A percentile compares a stretch with the other conserved stretches of the same genome.
These are phyloP conservation scores for Ustilaginoidea virens DNA, from an alignment of 2,329 filamentous ascomycete species.

Conservation along the genomic window DNA sequence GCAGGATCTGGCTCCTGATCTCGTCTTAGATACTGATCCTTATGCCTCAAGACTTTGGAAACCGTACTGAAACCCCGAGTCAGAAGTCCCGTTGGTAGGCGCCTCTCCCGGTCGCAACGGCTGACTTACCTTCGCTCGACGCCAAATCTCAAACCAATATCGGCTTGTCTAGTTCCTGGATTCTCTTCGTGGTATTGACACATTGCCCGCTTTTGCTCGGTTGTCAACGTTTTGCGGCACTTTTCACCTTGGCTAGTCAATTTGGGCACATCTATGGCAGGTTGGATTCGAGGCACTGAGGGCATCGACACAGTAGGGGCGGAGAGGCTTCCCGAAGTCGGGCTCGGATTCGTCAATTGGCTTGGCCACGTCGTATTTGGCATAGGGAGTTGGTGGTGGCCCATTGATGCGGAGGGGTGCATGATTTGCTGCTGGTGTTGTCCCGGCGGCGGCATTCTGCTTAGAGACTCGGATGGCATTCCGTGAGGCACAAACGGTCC, in stretches of 20 bases:
- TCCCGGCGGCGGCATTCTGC: slow-evolving; percentile 37
- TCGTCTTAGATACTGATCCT: slow-evolving; percentile 86
- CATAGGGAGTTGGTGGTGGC: slow-evolving; percentile 48
- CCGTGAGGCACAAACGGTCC: slow-evolving; percentile 38
- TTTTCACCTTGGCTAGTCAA: slow-evolving; percentile 33
- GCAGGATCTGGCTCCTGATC: slow-evolving; percentile 50
- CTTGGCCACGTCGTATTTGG: slow-evolving; percentile 68
- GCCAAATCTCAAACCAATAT: slow-evolving; percentile 89
- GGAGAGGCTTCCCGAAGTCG: slow-evolving; percentile 36
- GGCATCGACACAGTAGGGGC: slow-evolving; percentile 44
- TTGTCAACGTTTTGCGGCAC: slow-evolving; percentile 75
- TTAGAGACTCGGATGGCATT: slow-evolving; percentile 33
- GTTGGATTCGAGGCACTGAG: slow-evolving; percentile 34
- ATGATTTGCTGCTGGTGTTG: slow-evolving; percentile 23
- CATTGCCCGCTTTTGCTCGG: slow-evolving; percentile 82
- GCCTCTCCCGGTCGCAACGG: background rate
- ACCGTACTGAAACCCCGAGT: slow-evolving; percentile 57
- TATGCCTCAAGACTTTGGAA: slow-evolving; percentile 91
- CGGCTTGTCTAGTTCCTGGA: slow-evolving; percentile 82
- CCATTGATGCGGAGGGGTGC: slow-evolving; percentile 25
- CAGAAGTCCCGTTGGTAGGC: background rate
- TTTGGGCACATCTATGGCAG: slow-evolving; percentile 17
- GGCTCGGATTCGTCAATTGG: slow-evolving; percentile 57
- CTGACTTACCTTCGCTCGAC: slow-evolving; percentile 84
- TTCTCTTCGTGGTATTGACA: slow-evolving; percentile 87